phyloP scores from a whole-genome alignment of 2,329 filamentous ascomycete species.

The Ilyonectria sp. region DNA sequence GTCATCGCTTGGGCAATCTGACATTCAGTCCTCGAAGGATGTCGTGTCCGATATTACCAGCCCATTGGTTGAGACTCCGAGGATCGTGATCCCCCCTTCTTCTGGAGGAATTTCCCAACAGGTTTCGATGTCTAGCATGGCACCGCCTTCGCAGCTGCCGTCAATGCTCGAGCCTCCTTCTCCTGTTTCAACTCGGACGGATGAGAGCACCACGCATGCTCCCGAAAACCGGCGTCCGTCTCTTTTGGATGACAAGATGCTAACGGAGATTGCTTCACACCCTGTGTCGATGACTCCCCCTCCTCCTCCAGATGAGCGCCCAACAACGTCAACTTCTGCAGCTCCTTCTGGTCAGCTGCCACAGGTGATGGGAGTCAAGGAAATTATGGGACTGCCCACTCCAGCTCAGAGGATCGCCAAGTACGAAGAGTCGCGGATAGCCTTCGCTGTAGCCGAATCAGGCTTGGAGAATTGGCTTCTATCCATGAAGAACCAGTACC shows the following conservation, averaged over 20 bases:
- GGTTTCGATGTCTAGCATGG: constrained; percentile 41
- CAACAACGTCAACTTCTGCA: constrained; percentile 44
- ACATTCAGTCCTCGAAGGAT: constrained; percentile 35
- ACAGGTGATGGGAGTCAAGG: constrained; percentile 74
- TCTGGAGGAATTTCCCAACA: constrained; percentile 45
- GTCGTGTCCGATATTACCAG: constrained; percentile 23
- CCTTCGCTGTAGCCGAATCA: constrained; percentile 81
- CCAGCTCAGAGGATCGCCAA: constrained; percentile 79
- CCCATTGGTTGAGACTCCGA: constrained; percentile 35
- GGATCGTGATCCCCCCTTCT: constrained; percentile 37
- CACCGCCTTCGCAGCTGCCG: constrained; percentile 39
- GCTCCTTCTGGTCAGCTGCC: constrained; percentile 37
- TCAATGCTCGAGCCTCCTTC: constrained; percentile 59
- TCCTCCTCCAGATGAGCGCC: constrained; percentile 57
- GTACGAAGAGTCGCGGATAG: constrained; percentile 79
- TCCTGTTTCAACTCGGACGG: constrained; percentile 58
- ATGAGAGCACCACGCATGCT: constrained; percentile 45
- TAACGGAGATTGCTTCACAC: constrained; percentile 54
- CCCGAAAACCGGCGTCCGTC: constrained; percentile 53
- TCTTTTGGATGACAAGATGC: constrained; percentile 62
- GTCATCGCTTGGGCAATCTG: constrained; percentile 29
- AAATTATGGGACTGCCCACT: constrained; percentile 81
- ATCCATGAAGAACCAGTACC: constrained; percentile 60
- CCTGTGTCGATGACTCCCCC: constrained; percentile 55
- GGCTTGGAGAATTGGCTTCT: constrained; percentile 76